Conservation (phyloP, 768 basidiomycete genomes). For the Erythrobasidium yunnanense region DNA sequence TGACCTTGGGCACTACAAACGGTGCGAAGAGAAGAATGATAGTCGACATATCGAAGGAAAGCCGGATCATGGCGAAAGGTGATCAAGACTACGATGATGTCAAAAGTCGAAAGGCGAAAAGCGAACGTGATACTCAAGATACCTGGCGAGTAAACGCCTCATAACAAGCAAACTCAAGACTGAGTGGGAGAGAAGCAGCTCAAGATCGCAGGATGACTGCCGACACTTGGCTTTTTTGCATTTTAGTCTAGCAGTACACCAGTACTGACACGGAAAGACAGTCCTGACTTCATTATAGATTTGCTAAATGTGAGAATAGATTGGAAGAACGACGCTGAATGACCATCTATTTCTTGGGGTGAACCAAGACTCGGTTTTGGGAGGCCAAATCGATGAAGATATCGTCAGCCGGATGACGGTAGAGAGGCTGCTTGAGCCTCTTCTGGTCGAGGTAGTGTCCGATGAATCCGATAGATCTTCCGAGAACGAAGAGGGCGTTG, state of each 20-base stretch:
- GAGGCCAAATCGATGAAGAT: slow-evolving; percentile 78
- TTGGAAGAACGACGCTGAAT: no score
- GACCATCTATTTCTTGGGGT: slow-evolving; percentile 32
- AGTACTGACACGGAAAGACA: no score
- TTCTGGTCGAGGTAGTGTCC: slow-evolving; percentile 70
- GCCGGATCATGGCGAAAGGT: neutral
- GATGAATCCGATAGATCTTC: slow-evolving; percentile 94
- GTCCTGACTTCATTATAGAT: no score
- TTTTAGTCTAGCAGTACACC: no score
- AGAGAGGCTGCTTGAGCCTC: slow-evolving; percentile 48
- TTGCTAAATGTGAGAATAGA: no score
- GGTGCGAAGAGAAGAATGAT: slow-evolving; percentile 12
- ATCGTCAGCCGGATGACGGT: slow-evolving; percentile 55
- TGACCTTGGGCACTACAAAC: slow-evolving; percentile 12
- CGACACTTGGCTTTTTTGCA: no score
- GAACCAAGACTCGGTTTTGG: slow-evolving; percentile 33
- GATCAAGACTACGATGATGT: neutral
- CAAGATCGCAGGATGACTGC: neutral
- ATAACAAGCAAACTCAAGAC: neutral
- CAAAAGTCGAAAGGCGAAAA: no score
- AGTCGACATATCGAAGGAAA: neutral
- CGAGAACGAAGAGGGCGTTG: slow-evolving; percentile 93
- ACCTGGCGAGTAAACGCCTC: neutral
- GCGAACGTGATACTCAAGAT: no score
- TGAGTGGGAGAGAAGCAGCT: neutral